Evolutionary conservation across 345 rosid genomes (phyloP), one percentile per base, ranked within the genome.

Genomic region (Fremontodendron californicum): DNA sequence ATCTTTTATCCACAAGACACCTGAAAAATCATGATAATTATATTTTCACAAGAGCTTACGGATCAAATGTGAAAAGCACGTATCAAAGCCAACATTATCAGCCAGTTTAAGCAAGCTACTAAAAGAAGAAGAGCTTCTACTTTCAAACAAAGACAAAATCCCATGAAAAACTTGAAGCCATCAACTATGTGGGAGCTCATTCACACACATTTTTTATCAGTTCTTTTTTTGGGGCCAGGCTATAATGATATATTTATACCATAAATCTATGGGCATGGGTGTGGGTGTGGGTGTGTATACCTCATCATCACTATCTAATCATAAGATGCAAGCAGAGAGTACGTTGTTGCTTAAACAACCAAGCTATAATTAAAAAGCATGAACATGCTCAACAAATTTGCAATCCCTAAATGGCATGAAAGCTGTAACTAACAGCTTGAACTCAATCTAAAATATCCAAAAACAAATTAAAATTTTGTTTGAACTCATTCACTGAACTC

Each of bases 1-100:
- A 94, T 93, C 79, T 78, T 83, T 77, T 87, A 76, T 62, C 81
- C 45, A 69, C 25, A 81, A 67, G 15, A 70, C 8, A 75, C 66
- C 82, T 58, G 61, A 71, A 31, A 42, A 76, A 18, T 71, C 81
- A 74, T 65, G 57, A 71, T 37, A 68, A 13, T 58, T 57, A 71
- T 58, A 10, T 42, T 63, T 15, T 13, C 10, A 29, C 46, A 43
- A 7, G 9, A 75, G 31, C 9, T 25, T 60, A 74, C 0, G 1
- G 21, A 13, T 23, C n/a, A 33, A 6, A 54, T 35, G n/a, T 8
- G 15, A 39, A 39, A 63, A 46, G 18, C 52, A 37, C 6, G 9
- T 45, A 54, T 35, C 9, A 39, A n/a, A 60, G 45, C 37, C 48
- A 39, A 23, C 19, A n/a, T 7, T 29, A 55, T 18, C 33, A 21